Evolutionary conservation across 2,329 filamentous ascomycete species (phyloP).

Genomic region (Pseudocercospora musae): DNA sequence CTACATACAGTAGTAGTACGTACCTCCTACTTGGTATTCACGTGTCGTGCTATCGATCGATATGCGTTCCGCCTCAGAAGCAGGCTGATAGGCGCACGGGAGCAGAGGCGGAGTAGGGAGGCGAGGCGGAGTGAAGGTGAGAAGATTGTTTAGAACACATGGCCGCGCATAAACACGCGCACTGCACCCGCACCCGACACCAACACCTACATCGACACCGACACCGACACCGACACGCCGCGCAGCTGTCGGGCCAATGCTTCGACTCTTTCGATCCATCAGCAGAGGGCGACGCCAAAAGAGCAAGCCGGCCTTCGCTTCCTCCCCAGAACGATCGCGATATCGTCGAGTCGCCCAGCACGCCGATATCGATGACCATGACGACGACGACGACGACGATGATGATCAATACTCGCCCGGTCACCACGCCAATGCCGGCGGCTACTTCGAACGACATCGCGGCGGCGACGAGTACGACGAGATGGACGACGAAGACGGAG

Average conservation of each 20-base stretch:
- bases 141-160: constrained; percentile 5
- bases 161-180: background rate
- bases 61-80: background rate
- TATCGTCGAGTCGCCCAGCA: constrained; percentile 25
- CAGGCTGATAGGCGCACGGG: constrained; percentile 10
- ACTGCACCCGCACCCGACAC: background rate
- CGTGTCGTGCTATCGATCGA: constrained; percentile 12
- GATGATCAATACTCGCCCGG: constrained; percentile 23
- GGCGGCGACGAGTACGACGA: constrained; percentile 37
- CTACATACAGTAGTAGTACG: no score
- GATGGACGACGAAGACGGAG: constrained; percentile 42
- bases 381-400: constrained; percentile 24
- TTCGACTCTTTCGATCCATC: constrained; percentile 26
- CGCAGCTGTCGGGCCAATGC: constrained; percentile 16
- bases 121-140: background rate
- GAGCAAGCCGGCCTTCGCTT: constrained; percentile 14
- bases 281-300: constrained; percentile 23
- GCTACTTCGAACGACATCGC: constrained; percentile 20
- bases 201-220: no score
- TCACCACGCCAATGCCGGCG: constrained; percentile 12
- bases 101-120: constrained; percentile 3
- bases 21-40: constrained; percentile 9
- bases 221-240: no score
- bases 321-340: constrained; percentile 28
- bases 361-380: constrained; percentile 17